Base-by-base conservation (phyloP, 75 land plant species). In the Isoetes taiwanensis region DNA sequence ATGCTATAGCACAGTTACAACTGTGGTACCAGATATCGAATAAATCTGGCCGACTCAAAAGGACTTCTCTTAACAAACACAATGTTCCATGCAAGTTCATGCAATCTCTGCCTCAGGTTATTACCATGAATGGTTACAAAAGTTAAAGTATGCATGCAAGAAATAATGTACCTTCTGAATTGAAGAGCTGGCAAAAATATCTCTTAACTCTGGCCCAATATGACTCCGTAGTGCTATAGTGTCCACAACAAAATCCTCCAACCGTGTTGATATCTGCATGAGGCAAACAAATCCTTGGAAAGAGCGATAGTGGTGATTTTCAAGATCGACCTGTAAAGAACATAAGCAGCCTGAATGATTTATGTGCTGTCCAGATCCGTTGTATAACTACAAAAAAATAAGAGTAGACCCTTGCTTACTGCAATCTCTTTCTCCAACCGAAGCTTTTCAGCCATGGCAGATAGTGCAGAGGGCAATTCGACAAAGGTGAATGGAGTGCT, bases 181-280 rank as follows among this genome's bases (percentile, higher is more conserved):
- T 12, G 64, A 35, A 16, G 94, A 75, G 41, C 80, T 82, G 40
- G 85, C 81, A 56, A 90, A 90, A 27, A 86, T 59, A 60, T 86
- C 84, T 53, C 79, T 70, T 33, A 90, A 41, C 43, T 73, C 60
- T 57, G 93, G 84, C 52, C 97, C 94, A 53, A 90, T 62, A 67
- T 86, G 82, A 59, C 73, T 58, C 2, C 84, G 78, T 40, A 90
- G 71, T 43, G 75, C 84, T 34, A 90, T 61, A 0, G 97, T 78
- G 41, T 90, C 93, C 0, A 90, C 69, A n/a, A 90, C 60, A 72
- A 83, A 90, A 66, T 90, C 97, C 70, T 90, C 94, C 16, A 73
- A 68, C 60, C 97, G 79, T 41, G 97, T 90, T 28, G 97, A 90
- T 17, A 90, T 76, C 76, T 90, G 97, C 88, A 90, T 90, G 61